Percentiles rank a stretch among this genome's conserved stretches.
These are phyloP conservation scores for Volutella citrinella DNA, from an alignment of 2,329 filamentous ascomycete genomes.

Conservation along the genomic window DNA sequence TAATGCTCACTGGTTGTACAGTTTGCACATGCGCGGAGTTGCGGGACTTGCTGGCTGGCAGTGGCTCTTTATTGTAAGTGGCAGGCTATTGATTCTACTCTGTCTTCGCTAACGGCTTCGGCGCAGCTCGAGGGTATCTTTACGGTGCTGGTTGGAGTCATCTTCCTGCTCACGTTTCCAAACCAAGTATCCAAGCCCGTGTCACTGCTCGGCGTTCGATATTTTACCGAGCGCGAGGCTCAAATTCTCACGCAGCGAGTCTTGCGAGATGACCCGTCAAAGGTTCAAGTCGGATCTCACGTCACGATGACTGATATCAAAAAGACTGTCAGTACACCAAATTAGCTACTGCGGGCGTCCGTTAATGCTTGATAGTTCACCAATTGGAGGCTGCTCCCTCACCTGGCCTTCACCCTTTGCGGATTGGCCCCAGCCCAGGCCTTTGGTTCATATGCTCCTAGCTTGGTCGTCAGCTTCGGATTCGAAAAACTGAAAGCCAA, in stretches of 20 bases:
- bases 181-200: constrained; percentile 23
- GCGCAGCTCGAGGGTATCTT: constrained; percentile 32
- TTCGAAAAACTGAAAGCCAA: constrained; percentile 23
- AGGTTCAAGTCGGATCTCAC: constrained; percentile 21
- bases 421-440: constrained; percentile 27
- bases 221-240: constrained; percentile 31
- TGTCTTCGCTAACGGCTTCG: not conserved
- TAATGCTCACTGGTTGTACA: constrained; percentile 32
- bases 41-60: constrained; percentile 59
- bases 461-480: constrained; percentile 31
- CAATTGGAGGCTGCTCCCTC: constrained; percentile 33
- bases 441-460: constrained; percentile 7
- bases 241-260: constrained; percentile 32
- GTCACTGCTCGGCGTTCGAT: constrained; percentile 24
- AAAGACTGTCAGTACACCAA: constrained; percentile 23
- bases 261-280: constrained; percentile 23
- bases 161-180: constrained; percentile 31
- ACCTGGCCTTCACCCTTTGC: constrained; percentile 27
- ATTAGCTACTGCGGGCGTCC: not conserved
- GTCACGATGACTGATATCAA: constrained; percentile 30
- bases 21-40: constrained; percentile 15
- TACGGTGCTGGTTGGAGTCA: constrained; percentile 29
- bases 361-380: constrained; percentile 22
- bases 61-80: constrained; percentile 55
- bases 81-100: no score